Percentiles rank a stretch among this genome's conserved stretches.
These are phyloP conservation scores for Fusarium floridanum DNA, from an alignment of 2,329 filamentous ascomycete species.

Conservation along the genomic window DNA sequence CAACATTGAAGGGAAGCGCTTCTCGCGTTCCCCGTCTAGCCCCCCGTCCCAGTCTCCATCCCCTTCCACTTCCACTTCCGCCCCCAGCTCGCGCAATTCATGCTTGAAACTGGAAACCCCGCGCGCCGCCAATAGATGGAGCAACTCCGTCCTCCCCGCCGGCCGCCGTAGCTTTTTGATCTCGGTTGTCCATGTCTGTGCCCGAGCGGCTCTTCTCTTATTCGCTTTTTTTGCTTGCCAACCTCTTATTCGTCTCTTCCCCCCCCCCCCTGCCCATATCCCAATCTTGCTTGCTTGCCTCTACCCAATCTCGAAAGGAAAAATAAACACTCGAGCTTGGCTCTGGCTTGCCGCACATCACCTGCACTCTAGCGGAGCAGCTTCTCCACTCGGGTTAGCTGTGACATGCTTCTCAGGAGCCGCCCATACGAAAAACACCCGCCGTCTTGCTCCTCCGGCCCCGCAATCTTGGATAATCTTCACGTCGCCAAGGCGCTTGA, in stretches of 20 bases:
- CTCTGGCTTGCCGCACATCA: slow-evolving; percentile 19
- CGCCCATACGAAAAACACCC: slow-evolving; percentile 18
- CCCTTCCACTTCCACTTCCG: neutral
- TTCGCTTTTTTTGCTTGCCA: neutral
- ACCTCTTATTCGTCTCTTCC: slow-evolving; percentile 1
- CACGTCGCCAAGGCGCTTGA: neutral
- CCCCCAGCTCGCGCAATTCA: slow-evolving; percentile 6
- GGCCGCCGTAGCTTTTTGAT: neutral
- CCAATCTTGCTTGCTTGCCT: slow-evolving; percentile 10
- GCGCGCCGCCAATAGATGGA: slow-evolving; percentile 7
- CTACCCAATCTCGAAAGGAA: neutral
- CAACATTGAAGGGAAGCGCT: neutral
- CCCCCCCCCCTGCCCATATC: neutral
- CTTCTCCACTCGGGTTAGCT: slow-evolving; percentile 18
- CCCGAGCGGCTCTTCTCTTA: neutral
- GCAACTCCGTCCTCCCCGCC: slow-evolving; percentile 15
- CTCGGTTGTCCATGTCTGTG: neutral
- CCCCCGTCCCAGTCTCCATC: neutral
- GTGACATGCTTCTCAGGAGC: slow-evolving; percentile 12
- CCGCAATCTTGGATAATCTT: slow-evolving; percentile 1
- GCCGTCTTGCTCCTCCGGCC: slow-evolving; percentile 13
- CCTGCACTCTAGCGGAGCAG: slow-evolving; percentile 32
- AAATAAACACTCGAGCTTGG: slow-evolving; percentile 13
- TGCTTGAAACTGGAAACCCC: slow-evolving; percentile 4
- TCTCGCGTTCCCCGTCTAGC: neutral